A percentile compares a stretch with the other conserved stretches of the same genome.
phyloP scores from a whole-genome alignment of 139 green algal genomes.

The Chlamydomonas applanata region DNA sequence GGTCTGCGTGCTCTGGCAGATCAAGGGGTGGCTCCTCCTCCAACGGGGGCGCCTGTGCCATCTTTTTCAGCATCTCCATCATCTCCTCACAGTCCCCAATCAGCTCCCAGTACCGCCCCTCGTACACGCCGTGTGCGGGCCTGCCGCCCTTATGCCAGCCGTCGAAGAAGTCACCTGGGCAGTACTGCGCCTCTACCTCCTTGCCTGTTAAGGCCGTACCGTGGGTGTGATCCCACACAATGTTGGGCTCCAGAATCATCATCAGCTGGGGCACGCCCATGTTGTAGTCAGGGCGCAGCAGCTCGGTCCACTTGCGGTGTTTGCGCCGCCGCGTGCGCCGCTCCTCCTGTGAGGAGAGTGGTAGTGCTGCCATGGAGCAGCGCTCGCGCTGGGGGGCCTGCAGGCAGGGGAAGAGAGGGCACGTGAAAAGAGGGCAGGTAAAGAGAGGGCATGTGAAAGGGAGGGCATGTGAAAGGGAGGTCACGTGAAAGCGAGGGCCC shows the following conservation, averaged over 20 bases:
- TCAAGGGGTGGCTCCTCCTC: slow-evolving; percentile 49
- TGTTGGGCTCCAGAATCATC: slow-evolving; percentile 64
- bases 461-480: background rate
- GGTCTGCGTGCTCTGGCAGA: slow-evolving; percentile 37
- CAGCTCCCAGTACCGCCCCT: slow-evolving; percentile 72
- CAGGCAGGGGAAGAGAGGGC: background rate
- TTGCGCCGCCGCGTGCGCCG: background rate
- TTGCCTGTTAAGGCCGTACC: slow-evolving; percentile 11
- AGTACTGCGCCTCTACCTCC: slow-evolving; percentile 44
- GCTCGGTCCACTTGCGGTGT: slow-evolving; percentile 31
- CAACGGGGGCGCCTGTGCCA: slow-evolving; percentile 42
- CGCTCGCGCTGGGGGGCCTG: slow-evolving; percentile 55
- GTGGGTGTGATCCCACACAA: slow-evolving; percentile 58
- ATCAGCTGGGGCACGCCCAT: slow-evolving; percentile 63
- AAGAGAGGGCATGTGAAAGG: background rate
- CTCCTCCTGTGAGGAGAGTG: background rate
- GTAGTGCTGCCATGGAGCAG: slow-evolving; percentile 27
- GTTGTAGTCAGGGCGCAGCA: slow-evolving; percentile 45
- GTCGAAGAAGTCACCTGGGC: slow-evolving; percentile 48
- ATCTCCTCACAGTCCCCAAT: slow-evolving; percentile 53
- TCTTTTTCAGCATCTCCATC: slow-evolving; percentile 43
- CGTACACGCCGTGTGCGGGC: slow-evolving; percentile 57
- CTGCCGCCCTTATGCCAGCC: slow-evolving; percentile 40
- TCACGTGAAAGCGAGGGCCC: background rate
- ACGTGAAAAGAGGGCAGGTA: background rate